Evolutionary conservation across 345 rosid species (phyloP).

Genomic region (Aquilaria malaccensis): DNA sequence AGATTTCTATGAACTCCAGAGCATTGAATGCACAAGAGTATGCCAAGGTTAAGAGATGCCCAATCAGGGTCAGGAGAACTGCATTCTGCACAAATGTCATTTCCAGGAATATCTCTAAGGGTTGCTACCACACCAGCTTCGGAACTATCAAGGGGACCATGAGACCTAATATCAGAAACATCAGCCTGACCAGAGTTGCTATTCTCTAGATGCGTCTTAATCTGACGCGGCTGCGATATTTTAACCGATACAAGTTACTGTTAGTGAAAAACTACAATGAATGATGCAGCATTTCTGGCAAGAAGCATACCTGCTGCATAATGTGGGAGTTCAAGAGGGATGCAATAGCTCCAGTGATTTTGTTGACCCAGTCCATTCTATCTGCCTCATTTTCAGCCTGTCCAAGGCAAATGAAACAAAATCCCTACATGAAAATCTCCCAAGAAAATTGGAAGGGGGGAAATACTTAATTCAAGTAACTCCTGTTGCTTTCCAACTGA

Average conservation of each 20-base stretch:
- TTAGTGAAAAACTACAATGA: constrained; percentile 12
- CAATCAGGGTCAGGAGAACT: constrained; percentile 71
- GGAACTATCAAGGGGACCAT: constrained; percentile 15
- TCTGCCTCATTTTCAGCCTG: constrained; percentile 93
- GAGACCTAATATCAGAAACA: constrained; percentile 25
- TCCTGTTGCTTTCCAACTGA: too few relatives aligned
- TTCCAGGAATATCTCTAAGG: constrained; percentile 72
- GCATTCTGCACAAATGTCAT: constrained; percentile 79
- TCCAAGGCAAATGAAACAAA: constrained; percentile 9
- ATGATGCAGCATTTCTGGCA: not conserved
- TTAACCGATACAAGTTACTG: not conserved
- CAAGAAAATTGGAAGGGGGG: not conserved
- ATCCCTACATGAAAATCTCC: not conserved
- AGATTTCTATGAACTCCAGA: constrained; percentile 91
- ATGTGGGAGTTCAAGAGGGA: constrained; percentile 65
- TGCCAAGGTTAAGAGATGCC: constrained; percentile 93
- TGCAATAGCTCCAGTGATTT: constrained; percentile 64
- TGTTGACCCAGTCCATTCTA: constrained; percentile 76
- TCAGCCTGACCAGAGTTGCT: constrained; percentile 21
- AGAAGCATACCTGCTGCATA: constrained; percentile 54
- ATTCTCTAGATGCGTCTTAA: constrained; percentile 25
- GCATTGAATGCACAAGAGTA: constrained; percentile 77
- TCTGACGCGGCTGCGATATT: constrained; percentile 38
- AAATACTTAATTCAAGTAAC: too few relatives aligned
- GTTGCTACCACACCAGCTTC: constrained; percentile 30